Evolutionary conservation across 2,329 filamentous ascomycete species (phyloP).

Genomic region (Claviceps monticola): DNA sequence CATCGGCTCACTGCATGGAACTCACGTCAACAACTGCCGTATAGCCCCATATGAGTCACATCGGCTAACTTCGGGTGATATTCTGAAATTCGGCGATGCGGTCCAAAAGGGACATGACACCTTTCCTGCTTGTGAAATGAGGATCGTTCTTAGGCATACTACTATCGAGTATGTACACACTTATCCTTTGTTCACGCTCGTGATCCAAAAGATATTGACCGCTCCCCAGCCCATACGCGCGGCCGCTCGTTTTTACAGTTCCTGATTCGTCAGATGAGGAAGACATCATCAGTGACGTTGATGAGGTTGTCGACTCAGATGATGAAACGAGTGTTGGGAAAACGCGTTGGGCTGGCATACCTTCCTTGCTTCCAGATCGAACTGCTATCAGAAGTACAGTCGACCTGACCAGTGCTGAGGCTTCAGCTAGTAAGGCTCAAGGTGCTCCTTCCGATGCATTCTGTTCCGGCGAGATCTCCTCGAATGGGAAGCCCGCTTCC

Average conservation of each 20-base stretch:
- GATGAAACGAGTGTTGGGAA: slow-evolving; percentile 11
- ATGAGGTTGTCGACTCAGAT: slow-evolving; percentile 11
- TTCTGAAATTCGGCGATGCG: slow-evolving; percentile 21
- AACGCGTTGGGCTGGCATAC: slow-evolving; percentile 16
- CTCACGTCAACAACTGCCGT: slow-evolving; percentile 26
- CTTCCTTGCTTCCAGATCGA: slow-evolving; percentile 7
- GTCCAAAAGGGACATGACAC: slow-evolving; percentile 20
- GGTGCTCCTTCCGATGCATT: not conserved
- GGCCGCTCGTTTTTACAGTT: slow-evolving; percentile 24
- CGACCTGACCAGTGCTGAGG: slow-evolving; percentile 11
- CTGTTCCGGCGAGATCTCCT: not conserved
- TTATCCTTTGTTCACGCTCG: not conserved
- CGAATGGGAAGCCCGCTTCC: not conserved
- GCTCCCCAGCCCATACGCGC: slow-evolving; percentile 12
- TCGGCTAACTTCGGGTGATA: slow-evolving; percentile 16
- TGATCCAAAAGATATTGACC: not conserved
- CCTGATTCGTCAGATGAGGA: slow-evolving; percentile 27
- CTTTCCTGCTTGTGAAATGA: slow-evolving; percentile 26
- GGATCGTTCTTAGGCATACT: slow-evolving; percentile 18
- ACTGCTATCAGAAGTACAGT: slow-evolving; percentile 6
- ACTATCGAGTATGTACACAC: slow-evolving; percentile 10
- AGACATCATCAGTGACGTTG: slow-evolving; percentile 15
- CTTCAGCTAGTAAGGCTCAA: not conserved
- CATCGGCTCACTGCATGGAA: slow-evolving; percentile 38
- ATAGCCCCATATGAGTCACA: slow-evolving; percentile 10